Base-by-base conservation (phyloP, 2,329 filamentous ascomycete genomes). In the Arthrobotrys iridis region DNA sequence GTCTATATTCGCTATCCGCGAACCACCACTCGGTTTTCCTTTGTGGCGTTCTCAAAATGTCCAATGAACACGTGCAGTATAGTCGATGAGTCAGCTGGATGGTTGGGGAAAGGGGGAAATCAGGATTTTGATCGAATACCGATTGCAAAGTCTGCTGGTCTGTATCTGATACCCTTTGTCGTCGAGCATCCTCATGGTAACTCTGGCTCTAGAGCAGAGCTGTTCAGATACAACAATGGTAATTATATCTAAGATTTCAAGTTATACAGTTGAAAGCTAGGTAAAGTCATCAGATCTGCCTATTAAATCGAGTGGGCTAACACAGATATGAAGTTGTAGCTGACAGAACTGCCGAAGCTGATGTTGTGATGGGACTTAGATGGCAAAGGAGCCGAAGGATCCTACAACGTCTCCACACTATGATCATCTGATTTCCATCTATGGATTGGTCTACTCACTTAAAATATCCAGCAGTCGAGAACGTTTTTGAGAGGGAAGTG, bases 1-100 rank as follows among this genome's bases (percentile, higher is more conserved):
- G 70, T 74, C 70, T 74, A 74, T 55, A 45, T 74, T 74, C 70
- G 70, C 70, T 66, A 52, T 62, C 55, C 13, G 70, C 70, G 70
- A 74, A 74, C 46, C 52, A 43, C 37, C 15, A 58, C 62, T 74
- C 52, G 33, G 60, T 18, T 37, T 30, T 40, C 13, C 22, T 48
- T 33, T 46, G 70, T 74, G 70, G 70, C 62, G 62, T 74, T 60
- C 40, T 43, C 62, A 60, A 20, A 45, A 52, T 46, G 43, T 58
- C 52, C 45, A 67, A 40, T 24, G 57, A 22, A 30, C 62, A 74
- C 70, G 62, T 74, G 70, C 40, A 62, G 43, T 35, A 33, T 13
- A 52, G 7, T 71, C 5, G 24, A 58, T 74, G 60, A 74, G 18
- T 74, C 59, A 73, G 68, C 59, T 59, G 50, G 22, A 30, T 22